Percentiles rank a stretch among this genome's conserved stretches.
Conservation (phyloP, 192 early-diverging fungal genomes). For the Coemansia sp. region DNA sequence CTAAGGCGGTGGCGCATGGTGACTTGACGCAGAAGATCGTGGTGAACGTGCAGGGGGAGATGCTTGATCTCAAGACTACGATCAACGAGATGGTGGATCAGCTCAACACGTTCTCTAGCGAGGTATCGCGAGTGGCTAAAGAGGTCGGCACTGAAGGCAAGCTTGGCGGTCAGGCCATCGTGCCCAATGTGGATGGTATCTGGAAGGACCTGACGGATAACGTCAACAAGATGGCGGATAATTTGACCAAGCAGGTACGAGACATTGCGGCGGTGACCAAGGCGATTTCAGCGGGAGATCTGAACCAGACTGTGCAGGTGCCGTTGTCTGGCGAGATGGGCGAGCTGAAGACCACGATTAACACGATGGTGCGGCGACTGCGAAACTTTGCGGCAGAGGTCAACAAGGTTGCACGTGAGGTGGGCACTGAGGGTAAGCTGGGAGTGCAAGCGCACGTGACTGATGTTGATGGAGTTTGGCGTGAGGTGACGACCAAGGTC, state of each 20-base stretch:
- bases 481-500: conserved; percentile 73
- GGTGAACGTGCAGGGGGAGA: conserved; percentile 63
- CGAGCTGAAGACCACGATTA: conserved; percentile 64
- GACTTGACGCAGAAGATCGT: conserved; percentile 64
- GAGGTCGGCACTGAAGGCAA: conserved; percentile 72
- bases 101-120: conserved; percentile 44
- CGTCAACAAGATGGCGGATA: conserved; percentile 71
- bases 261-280: conserved; percentile 70
- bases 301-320: conserved; percentile 57
- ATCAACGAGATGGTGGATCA: conserved; percentile 71
- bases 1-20: conserved; percentile 70
- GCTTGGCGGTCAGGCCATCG: conserved; percentile 65
- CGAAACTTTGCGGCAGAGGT: conserved; percentile 65
- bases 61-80: conserved; percentile 65
- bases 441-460: conserved; percentile 75
- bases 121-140: conserved; percentile 62
- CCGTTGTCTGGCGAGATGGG: conserved; percentile 61
- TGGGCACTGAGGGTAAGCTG: conserved; percentile 73
- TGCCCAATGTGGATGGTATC: conserved; percentile 62
- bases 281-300: conserved; percentile 65
- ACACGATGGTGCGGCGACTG: conserved; percentile 63
- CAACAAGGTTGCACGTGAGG: conserved; percentile 65
- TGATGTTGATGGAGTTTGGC: conserved; percentile 76
- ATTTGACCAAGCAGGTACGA: conserved; percentile 69
- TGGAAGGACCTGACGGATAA: conserved; percentile 72